phyloP scores from a whole-genome alignment of 1,284 basidiomycete genomes.

The Malassezia psittaci region DNA sequence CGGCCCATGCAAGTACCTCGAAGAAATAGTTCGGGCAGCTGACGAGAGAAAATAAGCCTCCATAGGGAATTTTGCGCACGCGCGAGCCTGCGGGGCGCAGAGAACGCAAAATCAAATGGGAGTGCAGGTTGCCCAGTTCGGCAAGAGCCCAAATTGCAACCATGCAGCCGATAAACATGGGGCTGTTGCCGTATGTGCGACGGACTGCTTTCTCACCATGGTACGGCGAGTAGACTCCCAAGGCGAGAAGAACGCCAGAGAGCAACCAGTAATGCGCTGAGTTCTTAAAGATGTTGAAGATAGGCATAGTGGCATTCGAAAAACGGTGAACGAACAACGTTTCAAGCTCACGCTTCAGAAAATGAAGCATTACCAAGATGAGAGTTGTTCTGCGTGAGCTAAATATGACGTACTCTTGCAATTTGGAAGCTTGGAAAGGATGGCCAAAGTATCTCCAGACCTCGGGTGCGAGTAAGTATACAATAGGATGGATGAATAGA shows the following conservation, averaged over 20 bases:
- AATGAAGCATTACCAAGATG: conserved; percentile 71
- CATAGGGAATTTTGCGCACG: conserved; percentile 70
- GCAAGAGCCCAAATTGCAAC: conserved; percentile 64
- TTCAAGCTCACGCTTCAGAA: conserved; percentile 83
- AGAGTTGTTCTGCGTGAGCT: conserved; percentile 59
- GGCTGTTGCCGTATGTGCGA: conserved; percentile 61
- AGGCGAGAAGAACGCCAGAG: conserved; percentile 53
- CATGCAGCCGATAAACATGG: conserved; percentile 61
- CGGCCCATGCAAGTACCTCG: conserved; percentile 67
- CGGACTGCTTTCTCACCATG: conserved; percentile 64
- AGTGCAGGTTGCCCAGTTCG: conserved; percentile 74
- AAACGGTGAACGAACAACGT: conserved; percentile 75
- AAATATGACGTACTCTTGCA: conserved; percentile 59
- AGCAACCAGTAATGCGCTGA: conserved; percentile 56
- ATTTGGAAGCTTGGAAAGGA: conserved; percentile 59
- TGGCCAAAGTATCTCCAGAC: conserved; percentile 54
- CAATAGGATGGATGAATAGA: conserved; percentile 75
- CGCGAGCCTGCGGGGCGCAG: conserved; percentile 73
- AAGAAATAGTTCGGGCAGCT: conserved; percentile 94
- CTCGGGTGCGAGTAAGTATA: conserved; percentile 63
- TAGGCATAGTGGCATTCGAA: conserved; percentile 87
- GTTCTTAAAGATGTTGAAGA: conserved; percentile 78
- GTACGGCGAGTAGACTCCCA: conserved; percentile 26
- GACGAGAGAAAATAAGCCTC: conserved; percentile 66
- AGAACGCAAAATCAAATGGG: conserved; percentile 70